phyloP scores from a whole-genome alignment of 768 basidiomycete species.

The Hebeloma cylindrosporum region DNA sequence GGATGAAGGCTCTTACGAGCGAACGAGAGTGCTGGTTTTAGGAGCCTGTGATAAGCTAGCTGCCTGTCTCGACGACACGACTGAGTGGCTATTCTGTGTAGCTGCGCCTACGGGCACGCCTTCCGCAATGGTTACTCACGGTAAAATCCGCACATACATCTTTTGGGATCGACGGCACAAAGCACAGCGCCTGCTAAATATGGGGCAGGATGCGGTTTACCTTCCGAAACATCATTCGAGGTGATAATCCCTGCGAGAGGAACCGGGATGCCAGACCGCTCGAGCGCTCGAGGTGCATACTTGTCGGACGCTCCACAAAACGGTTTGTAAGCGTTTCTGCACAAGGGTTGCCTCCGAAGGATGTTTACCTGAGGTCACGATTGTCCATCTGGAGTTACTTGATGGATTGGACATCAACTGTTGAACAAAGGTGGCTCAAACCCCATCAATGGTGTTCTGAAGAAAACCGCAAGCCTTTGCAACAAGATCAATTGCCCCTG shows the following conservation, averaged over 20 bases:
- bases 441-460: no score
- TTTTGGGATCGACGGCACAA: slow-evolving; percentile 53
- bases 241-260: slow-evolving; percentile 68
- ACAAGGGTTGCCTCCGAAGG: background rate
- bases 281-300: slow-evolving; percentile 68
- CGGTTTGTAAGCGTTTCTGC: background rate
- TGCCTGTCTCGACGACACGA: no score
- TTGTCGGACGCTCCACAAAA: slow-evolving; percentile 60
- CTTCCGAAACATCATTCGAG: slow-evolving; percentile 64
- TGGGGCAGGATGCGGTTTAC: slow-evolving; percentile 89
- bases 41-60: no score
- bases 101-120: no score
- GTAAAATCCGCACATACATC: slow-evolving; percentile 43
- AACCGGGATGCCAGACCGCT: slow-evolving; percentile 57
- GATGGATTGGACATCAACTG: slow-evolving; percentile 32
- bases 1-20: no score
- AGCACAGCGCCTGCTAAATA: slow-evolving; percentile 75
- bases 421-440: background rate
- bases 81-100: no score
- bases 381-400: slow-evolving; percentile 62
- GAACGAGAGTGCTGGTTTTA: no score
- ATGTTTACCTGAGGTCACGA: slow-evolving; percentile 78
- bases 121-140: no score
- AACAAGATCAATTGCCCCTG: slow-evolving; percentile 62
- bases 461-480: slow-evolving; percentile 53